Conservation (phyloP, 805 yeast genomes). For the Wickerhamomyces silvicola region DNA sequence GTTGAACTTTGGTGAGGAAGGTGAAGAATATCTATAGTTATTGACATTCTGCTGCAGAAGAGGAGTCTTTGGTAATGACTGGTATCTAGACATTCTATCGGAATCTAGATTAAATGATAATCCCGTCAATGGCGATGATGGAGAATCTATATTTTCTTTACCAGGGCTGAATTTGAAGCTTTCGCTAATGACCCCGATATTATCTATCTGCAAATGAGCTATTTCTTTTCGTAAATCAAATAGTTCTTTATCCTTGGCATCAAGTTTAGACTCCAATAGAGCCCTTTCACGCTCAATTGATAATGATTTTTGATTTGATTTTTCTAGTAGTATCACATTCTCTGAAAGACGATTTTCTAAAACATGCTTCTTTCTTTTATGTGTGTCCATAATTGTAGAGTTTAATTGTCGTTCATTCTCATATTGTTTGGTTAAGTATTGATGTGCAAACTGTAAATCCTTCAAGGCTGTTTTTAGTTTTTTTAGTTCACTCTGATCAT, state of each 20-base stretch:
- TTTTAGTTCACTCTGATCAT: constrained; percentile 11
- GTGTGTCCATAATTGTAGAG: constrained; percentile 43
- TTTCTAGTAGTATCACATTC: constrained; percentile 30
- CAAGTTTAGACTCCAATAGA: constrained; percentile 24
- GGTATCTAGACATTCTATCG: constrained; percentile 3
- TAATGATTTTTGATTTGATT: constrained; percentile 29
- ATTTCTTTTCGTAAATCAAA: constrained; percentile 38
- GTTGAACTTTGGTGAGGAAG: constrained; percentile 23
- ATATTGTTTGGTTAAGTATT: constrained; percentile 59
- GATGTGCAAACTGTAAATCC: constrained; percentile 68
- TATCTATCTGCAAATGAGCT: constrained; percentile 29
- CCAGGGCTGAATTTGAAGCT: constrained; percentile 4
- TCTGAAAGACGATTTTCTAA: constrained; percentile 47
- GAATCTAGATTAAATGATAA: constrained; percentile 11
- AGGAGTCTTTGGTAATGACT: constrained; percentile 18
- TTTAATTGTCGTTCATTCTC: constrained; percentile 59
- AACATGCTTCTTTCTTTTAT: constrained; percentile 42
- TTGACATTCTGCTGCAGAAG: constrained; percentile 10
- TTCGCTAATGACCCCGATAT: constrained; percentile 14
- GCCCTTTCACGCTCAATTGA: constrained; percentile 31
- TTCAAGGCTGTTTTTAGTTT: constrained; percentile 51
- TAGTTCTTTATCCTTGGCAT: constrained; percentile 34
- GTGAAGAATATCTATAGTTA: constrained; percentile 10
- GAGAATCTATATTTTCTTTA: constrained; percentile 13
- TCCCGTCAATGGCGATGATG: constrained; percentile 21